phyloP scores from a whole-genome alignment of 345 rosid genomes.

The Kernera saxatilis region DNA sequence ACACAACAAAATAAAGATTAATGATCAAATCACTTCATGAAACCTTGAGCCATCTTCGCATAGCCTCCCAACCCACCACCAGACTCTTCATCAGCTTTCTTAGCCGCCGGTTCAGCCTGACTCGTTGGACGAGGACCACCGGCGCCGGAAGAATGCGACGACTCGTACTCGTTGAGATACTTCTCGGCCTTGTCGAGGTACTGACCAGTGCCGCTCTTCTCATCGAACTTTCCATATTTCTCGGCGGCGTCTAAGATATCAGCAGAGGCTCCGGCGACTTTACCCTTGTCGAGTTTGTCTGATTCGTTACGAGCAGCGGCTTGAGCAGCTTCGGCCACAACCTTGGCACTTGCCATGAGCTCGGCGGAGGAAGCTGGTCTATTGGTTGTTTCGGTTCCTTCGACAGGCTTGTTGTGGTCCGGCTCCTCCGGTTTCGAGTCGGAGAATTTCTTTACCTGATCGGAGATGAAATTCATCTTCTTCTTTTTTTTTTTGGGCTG shows the following conservation, averaged over 20 bases:
- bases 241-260: conserved; percentile 61
- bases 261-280: conserved; percentile 54
- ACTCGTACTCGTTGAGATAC: conserved; percentile 54
- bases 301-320: conserved; percentile 36
- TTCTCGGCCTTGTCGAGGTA: conserved; percentile 66
- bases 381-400: conserved; percentile 12
- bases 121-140: conserved; percentile 12
- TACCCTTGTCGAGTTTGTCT: conserved; percentile 48
- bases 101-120: not conserved
- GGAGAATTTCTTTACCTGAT: conserved; percentile 22
- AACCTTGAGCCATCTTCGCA: conserved; percentile 58
- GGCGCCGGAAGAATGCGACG: conserved; percentile 35
- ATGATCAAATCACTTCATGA: conserved; percentile 30
- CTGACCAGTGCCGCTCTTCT: conserved; percentile 46
- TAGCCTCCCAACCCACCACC: conserved; percentile 46
- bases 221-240: conserved; percentile 62
- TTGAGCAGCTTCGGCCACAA: conserved; percentile 57
- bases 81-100: conserved; percentile 34
- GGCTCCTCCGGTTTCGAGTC: conserved; percentile 16
- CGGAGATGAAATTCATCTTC: conserved; percentile 28
- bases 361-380: conserved; percentile 43
- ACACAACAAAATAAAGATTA: not conserved
- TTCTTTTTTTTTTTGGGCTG: not conserved
- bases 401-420: conserved; percentile 22
- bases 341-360: conserved; percentile 60